phyloP scores from a whole-genome alignment of 169 alveolate genomes.

The Prorocentrum cordatum region DNA sequence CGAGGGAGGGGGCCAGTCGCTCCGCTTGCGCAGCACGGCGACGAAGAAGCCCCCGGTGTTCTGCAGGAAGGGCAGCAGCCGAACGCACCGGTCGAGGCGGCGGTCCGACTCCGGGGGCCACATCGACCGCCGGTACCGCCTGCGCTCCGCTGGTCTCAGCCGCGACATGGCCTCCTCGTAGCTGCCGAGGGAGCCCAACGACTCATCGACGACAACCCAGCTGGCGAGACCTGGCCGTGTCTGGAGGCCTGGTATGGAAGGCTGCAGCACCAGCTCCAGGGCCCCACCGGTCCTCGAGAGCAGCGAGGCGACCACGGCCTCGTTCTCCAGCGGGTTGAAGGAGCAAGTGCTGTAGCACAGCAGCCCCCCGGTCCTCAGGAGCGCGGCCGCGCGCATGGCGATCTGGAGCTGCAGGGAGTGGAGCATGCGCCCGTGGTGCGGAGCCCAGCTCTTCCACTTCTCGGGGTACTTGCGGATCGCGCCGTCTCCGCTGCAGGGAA shows the following conservation, averaged over 20 bases:
- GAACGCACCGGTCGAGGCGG: conserved; percentile 10
- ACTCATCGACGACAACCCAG: conserved; percentile 9
- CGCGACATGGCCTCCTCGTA: not conserved
- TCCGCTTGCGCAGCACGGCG: conserved; percentile 10
- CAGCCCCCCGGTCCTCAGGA: not conserved
- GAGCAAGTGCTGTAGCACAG: conserved; percentile 61
- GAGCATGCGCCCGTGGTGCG: conserved; percentile 31
- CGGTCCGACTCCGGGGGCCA: conserved; percentile 27
- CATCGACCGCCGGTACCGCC: conserved; percentile 35
- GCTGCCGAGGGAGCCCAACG: not conserved
- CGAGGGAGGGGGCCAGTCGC: conserved; percentile 6
- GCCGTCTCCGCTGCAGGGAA: conserved; percentile 65
- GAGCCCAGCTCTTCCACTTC: conserved; percentile 53
- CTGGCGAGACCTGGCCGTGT: conserved; percentile 5
- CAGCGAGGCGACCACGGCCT: conserved; percentile 53
- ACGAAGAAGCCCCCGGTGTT: conserved; percentile 65
- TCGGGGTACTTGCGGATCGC: conserved; percentile 50
- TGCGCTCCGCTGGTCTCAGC: not conserved
- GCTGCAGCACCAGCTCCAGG: not conserved
- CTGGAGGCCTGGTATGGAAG: not conserved
- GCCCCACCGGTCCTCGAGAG: conserved; percentile 28
- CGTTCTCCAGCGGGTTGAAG: conserved; percentile 60
- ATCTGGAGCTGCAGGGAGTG: conserved; percentile 52
- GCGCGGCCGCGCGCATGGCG: conserved; percentile 21
- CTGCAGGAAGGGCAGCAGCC: conserved; percentile 10